phyloP scores from a whole-genome alignment of 2,329 filamentous ascomycete species.

The Epichloe gansuensis region DNA sequence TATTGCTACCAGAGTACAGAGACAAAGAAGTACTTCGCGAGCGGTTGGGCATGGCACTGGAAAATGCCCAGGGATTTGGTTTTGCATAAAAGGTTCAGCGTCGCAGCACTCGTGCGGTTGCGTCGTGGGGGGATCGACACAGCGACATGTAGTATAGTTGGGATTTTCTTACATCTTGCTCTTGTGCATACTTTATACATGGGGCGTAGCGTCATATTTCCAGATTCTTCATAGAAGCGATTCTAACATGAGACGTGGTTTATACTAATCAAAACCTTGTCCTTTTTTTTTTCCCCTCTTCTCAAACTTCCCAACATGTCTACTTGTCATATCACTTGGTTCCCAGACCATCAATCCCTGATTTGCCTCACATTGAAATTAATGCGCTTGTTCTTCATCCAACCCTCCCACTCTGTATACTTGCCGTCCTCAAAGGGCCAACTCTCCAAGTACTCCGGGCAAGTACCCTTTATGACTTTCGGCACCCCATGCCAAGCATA shows the following conservation, averaged over 20 bases:
- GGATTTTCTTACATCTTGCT: background rate
- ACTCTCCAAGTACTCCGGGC: constrained; percentile 56
- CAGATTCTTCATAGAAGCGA: too few relatives aligned
- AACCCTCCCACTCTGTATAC: constrained; percentile 63
- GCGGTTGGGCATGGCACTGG: constrained; percentile 72
- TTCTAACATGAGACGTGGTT: too few relatives aligned
- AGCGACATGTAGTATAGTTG: constrained; percentile 1
- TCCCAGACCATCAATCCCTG: constrained; percentile 32
- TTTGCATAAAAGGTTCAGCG: constrained; percentile 40
- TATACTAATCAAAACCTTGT: background rate
- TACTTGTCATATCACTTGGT: background rate
- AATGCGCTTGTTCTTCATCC: constrained; percentile 79
- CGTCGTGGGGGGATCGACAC: background rate
- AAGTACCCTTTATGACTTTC: constrained; percentile 68
- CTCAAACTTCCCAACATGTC: background rate
- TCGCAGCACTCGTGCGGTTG: background rate
- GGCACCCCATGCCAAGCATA: constrained; percentile 96
- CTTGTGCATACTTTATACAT: background rate
- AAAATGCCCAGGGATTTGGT: constrained; percentile 83
- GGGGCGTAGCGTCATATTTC: too few relatives aligned
- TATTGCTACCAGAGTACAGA: constrained; percentile 74
- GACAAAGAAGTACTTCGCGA: constrained; percentile 55
- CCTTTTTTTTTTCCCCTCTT: background rate
- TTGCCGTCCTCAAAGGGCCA: constrained; percentile 54
- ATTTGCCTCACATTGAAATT: constrained; percentile 93